phyloP scores from a whole-genome alignment of 106 monocot genomes.

The Phalaenopsis aphrodite region DNA sequence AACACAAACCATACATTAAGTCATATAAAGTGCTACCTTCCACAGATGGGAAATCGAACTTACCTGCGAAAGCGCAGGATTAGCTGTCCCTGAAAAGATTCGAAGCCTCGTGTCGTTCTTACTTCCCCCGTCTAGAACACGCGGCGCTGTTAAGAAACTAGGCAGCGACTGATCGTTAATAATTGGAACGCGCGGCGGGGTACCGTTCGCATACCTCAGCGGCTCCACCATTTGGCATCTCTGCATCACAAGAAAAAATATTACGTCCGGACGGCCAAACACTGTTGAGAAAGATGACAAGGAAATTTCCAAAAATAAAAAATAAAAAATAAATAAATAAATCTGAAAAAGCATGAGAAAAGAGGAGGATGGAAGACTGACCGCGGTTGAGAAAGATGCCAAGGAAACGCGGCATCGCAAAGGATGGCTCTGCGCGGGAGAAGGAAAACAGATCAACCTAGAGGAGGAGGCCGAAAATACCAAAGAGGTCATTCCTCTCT shows the following conservation, averaged over 20 bases:
- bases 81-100: constrained; percentile 76
- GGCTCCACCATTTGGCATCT: constrained; percentile 45
- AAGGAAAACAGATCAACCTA: constrained; percentile 6
- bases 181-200: constrained; percentile 29
- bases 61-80: constrained; percentile 65
- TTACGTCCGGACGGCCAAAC: not conserved
- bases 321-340: not conserved
- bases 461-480: constrained; percentile 11
- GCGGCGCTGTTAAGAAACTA: constrained; percentile 16
- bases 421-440: not conserved
- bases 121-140: not conserved
- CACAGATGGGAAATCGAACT: not conserved
- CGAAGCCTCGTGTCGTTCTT: constrained; percentile 37
- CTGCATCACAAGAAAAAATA: constrained; percentile 12
- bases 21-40: not conserved
- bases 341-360: not conserved
- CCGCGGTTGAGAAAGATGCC: constrained; percentile 6
- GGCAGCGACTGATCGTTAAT: constrained; percentile 22
- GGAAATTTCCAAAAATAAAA: not conserved
- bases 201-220: constrained; percentile 39
- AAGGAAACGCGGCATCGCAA: not conserved
- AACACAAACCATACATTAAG: not conserved
- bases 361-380: not conserved
- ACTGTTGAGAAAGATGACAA: not conserved
- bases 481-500: constrained; percentile 13